A percentile compares a stretch with the other conserved stretches of the same genome.
phyloP scores from a whole-genome alignment of 768 basidiomycete species.

The Boletus tylopilopsis region DNA sequence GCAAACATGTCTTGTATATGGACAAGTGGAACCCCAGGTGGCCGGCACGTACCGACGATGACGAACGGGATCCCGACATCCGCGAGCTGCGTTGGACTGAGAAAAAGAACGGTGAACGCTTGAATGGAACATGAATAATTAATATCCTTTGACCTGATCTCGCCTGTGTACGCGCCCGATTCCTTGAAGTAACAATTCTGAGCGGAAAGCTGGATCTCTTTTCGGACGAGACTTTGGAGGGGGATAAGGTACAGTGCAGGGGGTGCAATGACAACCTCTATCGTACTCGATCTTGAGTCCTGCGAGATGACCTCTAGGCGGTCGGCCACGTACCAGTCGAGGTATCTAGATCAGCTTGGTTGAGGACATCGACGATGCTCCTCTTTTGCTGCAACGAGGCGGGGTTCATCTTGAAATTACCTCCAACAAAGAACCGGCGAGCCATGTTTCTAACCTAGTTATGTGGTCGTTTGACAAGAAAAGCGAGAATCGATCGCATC shows the following conservation, averaged over 20 bases:
- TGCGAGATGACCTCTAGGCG: neutral
- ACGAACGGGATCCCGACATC: constrained; percentile 90
- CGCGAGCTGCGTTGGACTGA: constrained; percentile 75
- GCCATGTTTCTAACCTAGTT: constrained; percentile 42
- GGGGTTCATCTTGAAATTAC: constrained; percentile 99
- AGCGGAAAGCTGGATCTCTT: constrained; percentile 76
- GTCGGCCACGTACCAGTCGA: constrained; percentile 54
- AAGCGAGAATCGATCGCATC: neutral
- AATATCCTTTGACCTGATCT: constrained; percentile 67
- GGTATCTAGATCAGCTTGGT: constrained; percentile 75
- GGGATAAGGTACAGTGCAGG: constrained; percentile 85
- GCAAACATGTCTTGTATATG: neutral
- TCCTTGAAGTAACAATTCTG: constrained; percentile 88
- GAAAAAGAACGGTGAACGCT: neutral
- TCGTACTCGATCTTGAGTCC: constrained; percentile 8
- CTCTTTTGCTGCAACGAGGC: constrained; percentile 58
- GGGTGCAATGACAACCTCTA: constrained; percentile 93
- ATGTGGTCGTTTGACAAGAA: neutral
- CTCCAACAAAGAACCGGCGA: constrained; percentile 91
- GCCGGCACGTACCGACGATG: constrained; percentile 63
- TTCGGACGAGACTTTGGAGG: constrained; percentile 55
- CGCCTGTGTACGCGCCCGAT: constrained; percentile 93
- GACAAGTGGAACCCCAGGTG: neutral
- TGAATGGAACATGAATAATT: neutral
- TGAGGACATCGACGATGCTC: constrained; percentile 65